These are phyloP conservation scores for Rhizopus arrhizus DNA, from an alignment of 371 early-diverging fungal genomes.

Conservation along the genomic window DNA sequence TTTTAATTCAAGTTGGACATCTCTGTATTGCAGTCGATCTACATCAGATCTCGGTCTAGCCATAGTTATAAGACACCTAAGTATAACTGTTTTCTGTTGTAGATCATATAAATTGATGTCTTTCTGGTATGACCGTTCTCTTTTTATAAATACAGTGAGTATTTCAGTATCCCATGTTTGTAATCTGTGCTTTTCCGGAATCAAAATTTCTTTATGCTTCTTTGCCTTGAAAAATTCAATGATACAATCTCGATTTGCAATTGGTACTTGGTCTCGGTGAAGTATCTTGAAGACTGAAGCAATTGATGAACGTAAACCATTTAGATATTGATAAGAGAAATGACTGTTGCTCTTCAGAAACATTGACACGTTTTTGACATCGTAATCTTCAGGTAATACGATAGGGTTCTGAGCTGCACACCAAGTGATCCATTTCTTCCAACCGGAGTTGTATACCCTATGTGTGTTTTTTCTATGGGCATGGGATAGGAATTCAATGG, in stretches of 20 bases:
- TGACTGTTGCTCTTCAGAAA: not conserved
- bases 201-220: not conserved
- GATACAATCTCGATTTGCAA: not conserved
- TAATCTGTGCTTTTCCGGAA: not conserved
- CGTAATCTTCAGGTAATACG: not conserved
- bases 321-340: constrained; percentile 1
- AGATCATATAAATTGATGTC: not conserved
- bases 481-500: not conserved
- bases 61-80: constrained; percentile 16
- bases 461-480: not conserved
- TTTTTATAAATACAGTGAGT: not conserved
- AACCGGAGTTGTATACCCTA: not conserved
- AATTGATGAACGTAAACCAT: constrained; percentile 12
- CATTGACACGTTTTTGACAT: not conserved
- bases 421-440: not conserved
- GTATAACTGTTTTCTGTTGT: constrained; percentile 12
- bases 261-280: not conserved
- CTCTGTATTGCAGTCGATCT: constrained; percentile 4
- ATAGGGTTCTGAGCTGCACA: not conserved
- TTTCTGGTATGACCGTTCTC: not conserved
- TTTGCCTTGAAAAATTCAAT: constrained; percentile 12
- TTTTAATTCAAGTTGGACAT: not conserved
- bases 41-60: constrained; percentile 11
- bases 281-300: constrained; percentile 4
- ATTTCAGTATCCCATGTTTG: constrained; percentile 6